Conservation (phyloP, 2,329 filamentous ascomycete species). For the Pseudogymnoascus sp. region DNA sequence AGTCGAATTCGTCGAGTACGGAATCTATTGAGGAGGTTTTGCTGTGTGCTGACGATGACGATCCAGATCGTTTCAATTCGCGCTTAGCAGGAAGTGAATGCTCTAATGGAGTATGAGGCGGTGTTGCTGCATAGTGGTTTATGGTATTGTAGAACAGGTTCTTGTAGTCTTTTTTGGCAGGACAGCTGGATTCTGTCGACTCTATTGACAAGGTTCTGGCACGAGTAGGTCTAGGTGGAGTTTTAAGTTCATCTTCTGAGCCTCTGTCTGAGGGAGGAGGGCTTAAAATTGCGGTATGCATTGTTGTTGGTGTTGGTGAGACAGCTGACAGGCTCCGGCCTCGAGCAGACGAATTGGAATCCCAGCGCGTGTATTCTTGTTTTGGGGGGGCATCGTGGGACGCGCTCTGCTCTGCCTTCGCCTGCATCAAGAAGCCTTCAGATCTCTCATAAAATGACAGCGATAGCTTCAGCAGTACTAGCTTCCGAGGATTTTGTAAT, state of each 20-base stretch:
- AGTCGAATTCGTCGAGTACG: background rate
- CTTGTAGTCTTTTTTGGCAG: conserved; percentile 1
- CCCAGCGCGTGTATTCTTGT: background rate
- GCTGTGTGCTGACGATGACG: background rate
- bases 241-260: background rate
- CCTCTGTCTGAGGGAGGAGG: background rate
- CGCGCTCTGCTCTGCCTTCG: background rate
- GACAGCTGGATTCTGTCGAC: background rate
- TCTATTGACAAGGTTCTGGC: background rate
- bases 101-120: background rate
- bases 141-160: background rate
- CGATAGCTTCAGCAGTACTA: background rate
- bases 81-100: background rate
- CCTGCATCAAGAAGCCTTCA: background rate
- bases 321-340: background rate
- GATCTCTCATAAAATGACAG: conserved; percentile 5
- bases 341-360: background rate
- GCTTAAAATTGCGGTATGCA: background rate
- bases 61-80: background rate
- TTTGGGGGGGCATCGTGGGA: background rate
- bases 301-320: background rate
- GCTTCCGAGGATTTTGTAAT: conserved; percentile 2
- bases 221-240: background rate
- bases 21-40: background rate
- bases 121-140: conserved; percentile 2